Percentiles rank a stretch among this genome's conserved stretches.
These are phyloP conservation scores for Vaucheria bursata DNA, from an alignment of 352 stramenopile species.

Conservation along the genomic window DNA sequence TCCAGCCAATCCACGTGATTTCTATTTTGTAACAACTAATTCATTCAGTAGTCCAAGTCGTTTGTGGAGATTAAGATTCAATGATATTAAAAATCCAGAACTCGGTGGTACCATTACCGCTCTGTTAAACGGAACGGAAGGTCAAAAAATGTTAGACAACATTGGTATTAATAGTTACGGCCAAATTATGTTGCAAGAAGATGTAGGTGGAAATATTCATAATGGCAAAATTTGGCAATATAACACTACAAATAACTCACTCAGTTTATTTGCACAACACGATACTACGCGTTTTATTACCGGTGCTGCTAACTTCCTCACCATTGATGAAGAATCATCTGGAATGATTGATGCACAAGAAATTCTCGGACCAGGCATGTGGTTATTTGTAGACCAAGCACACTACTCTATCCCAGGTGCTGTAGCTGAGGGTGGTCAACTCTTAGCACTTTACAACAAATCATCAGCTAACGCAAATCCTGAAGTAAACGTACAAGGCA, in stretches of 20 bases:
- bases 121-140: neutral
- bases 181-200: neutral
- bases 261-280: neutral
- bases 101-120: neutral
- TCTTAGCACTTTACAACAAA: neutral
- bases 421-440: neutral
- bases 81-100: neutral
- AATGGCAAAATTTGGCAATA: conserved; percentile 4
- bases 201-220: neutral
- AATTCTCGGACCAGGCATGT: neutral
- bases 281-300: neutral
- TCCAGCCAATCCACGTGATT: neutral
- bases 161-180: neutral
- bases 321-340: neutral
- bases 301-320: neutral
- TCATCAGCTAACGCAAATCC: neutral
- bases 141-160: neutral
- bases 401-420: neutral
- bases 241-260: neutral
- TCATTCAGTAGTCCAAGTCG: neutral
- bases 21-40: conserved; percentile 6
- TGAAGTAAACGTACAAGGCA: neutral
- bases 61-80: conserved; percentile 2
- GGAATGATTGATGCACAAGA: neutral
- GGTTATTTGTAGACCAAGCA: neutral